Evolutionary conservation across 2,329 filamentous ascomycete species (phyloP).

Genomic region (Claviceps paspali): DNA sequence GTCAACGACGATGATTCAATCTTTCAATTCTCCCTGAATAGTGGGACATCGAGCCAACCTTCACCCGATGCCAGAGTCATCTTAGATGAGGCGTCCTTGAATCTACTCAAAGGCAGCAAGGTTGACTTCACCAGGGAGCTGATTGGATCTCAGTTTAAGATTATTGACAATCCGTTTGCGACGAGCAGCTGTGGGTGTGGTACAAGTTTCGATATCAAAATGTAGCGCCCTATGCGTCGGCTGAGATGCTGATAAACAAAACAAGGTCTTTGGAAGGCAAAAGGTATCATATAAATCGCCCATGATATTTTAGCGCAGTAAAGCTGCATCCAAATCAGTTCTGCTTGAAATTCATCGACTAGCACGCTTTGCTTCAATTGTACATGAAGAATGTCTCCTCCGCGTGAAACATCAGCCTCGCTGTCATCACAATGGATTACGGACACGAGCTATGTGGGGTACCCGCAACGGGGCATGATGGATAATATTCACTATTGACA

Average conservation of each 20-base stretch:
- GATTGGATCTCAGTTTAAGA: constrained; percentile 82
- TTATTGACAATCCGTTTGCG: constrained; percentile 81
- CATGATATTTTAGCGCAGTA: no score
- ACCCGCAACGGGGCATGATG: no score
- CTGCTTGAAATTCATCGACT: no score
- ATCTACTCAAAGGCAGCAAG: constrained; percentile 82
- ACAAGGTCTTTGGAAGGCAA: background rate
- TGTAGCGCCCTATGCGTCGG: constrained; percentile 20
- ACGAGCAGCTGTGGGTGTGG: constrained; percentile 94
- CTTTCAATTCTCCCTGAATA: constrained; percentile 52
- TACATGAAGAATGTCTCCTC: no score
- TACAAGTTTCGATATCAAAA: constrained; percentile 89
- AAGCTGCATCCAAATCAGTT: no score
- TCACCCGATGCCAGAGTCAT: constrained; percentile 56
- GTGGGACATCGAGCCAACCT: constrained; percentile 16
- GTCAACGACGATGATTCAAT: constrained; percentile 69
- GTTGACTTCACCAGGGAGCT: constrained; percentile 94
- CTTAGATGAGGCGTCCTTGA: constrained; percentile 74
- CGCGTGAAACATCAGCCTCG: no score
- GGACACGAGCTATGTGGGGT: no score
- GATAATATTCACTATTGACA: constrained; percentile 2
- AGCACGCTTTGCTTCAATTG: no score
- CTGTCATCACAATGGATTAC: no score
- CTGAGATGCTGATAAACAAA: background rate
- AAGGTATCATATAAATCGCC: background rate